Evolutionary conservation across 164 flowering plant species (phyloP), one percentile per base, ranked within the genome.

Genomic region (Brasenia schreberi): DNA sequence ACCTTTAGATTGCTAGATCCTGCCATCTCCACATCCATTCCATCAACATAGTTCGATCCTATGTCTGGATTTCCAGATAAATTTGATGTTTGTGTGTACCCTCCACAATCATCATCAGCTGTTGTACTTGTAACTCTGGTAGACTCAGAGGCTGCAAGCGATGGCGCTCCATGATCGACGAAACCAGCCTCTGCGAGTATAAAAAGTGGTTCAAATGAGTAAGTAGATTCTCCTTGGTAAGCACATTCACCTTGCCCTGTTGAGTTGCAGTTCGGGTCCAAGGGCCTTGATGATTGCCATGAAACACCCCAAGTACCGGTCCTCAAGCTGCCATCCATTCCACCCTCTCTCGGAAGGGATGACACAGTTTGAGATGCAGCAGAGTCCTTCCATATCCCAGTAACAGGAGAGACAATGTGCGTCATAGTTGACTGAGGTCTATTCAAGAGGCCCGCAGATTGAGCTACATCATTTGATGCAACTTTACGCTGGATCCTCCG

Each of bases 161-260:
- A 75, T 49, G 56, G 56, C 61, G 84, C 77, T 52, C 87, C 96
- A 66, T 80, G 87, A 43, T 91, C 96, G 58, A 84, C 62, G 27
- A 89, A 87, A 61, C 95, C 96, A 66, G 97, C 87, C 69, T 95
- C 97, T 17, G 97, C 80, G 66, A 95, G 87, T 71, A 95, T 86
- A 71, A 95, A 95, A 68, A 92, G 94, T 42, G 99, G 99, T 71
- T 95, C 99, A 80, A 89, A 95, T 86, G 88, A 69, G 66, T 78
- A 95, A 52, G 73, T 85, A 17, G 59, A 52, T 45, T 89, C 96
- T 60, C 88, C 97, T 65, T 78, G 93, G 70, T 74, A 64, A 53
- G 42, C 66, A 65, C 65, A 68, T 45, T 92, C 97, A 33, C 84
- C 86, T 42, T 65, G 71, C 73, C 87, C 79, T 70, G 66, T 83